Evolutionary conservation across 495 filamentous ascomycete species (phyloP), one percentile per base, ranked within the genome.

Genomic region (Beverwykella pulmonaria): DNA sequence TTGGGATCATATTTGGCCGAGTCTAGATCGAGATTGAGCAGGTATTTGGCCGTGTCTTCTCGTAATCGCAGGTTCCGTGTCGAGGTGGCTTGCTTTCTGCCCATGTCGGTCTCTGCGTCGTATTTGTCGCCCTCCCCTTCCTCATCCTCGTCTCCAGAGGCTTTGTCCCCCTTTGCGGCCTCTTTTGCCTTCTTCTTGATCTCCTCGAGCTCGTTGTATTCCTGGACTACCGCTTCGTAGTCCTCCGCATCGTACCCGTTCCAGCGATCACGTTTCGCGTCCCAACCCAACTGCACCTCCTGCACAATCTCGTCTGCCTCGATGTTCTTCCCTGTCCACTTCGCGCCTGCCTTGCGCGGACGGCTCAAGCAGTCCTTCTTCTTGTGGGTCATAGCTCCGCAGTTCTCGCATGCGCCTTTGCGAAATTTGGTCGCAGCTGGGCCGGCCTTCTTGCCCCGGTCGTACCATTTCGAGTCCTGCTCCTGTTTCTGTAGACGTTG

Each of bases 1-100:
- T 98, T 98, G 0, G 94, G 94, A 72, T 98, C 95, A 77, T 98
- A 98, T 73, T 97, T 96, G 14, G 94, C 95, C 0, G 93, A 97
- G 70, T 98, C 94, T 2, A 95, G 84, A 71, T 98, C 94, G 4
- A 98, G 83, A 72, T 97, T 97, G 0, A 97, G 81, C 7, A 98
- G 79, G 74, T 98, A 98, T 74, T 98, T 98, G n/a, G 94, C 94
- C 5, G 94, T 98, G 76, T 98, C 94, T 79, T 98, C 94, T 72
- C 94, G 86, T 65, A 98, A 86, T 57, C 94, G 85, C 65, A 98
- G 83, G 70, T 97, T 93, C 66, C 91, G 84, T 4, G 93, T 96
- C n/a, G 89, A 85, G 1, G 92, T 96, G 53, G 87, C 88, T 75
- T 97, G 93, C 58, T 95, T 86, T 63, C 90, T 83, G 20, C 93